Base-by-base conservation (phyloP, 2,329 filamentous ascomycete genomes). In the Cladosporium sp. region DNA sequence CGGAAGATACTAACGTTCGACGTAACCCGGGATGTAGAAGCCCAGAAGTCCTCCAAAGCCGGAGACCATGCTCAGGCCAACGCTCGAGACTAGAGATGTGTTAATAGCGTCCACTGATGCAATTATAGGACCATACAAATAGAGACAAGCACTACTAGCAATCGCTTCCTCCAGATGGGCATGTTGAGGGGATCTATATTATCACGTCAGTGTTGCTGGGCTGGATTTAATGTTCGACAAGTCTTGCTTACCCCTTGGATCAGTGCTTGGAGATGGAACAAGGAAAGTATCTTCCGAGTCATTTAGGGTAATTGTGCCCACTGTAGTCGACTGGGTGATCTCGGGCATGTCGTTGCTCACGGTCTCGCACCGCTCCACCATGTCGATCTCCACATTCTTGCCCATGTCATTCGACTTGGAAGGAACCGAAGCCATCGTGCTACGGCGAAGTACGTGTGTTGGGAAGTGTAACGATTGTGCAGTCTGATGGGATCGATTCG, bases 1-100 rank as follows among this genome's bases (percentile, higher is more conserved):
- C 12, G 4, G n/a, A 12, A 15, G 9, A 14, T 9, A 59, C 63
- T 55, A 37, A 62, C 61, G 37, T 1, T 69, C 70, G 3, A 65
- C 60, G 60, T 77, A 78, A 1, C 65, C 65, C 6, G 74, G 74
- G 8, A 78, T 75, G 59, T 77, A 77, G 56, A 75, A 77, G 6
- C 65, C 68, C 4, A 78, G 63, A 1, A 78, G 68, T 2, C 74
- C 75, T 15, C 76, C 75, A 36, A 78, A 76, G 0, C 75, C 75
- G 12, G 73, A 74, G 0, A 77, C 73, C 8, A 77, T 65, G 1
- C 70, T 66, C 12, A 78, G 64, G 11, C 74, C 73, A 3, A 77
- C 57, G 14, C 69, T 70, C 4, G 75, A 76, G 61, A 78, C 75
- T 77, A 30, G 7, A 43, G 8, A 36, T 40, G 47, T 58, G 55